Base-by-base conservation (phyloP, 2,329 filamentous ascomycete species). In the Aureobasidium melanogenum region DNA sequence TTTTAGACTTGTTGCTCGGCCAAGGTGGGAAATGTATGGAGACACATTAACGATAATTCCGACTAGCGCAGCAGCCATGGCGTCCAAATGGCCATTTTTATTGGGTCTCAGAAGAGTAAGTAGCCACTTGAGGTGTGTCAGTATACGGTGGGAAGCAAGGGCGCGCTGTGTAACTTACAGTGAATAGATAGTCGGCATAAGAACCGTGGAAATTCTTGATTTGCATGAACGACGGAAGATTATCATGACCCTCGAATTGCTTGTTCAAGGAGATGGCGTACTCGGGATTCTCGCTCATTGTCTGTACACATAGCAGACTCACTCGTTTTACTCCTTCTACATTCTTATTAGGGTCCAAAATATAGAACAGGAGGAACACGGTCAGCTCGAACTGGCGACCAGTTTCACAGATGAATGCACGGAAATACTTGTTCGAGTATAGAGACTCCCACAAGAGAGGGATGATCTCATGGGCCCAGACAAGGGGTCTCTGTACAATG, bases 381-480 rank as follows among this genome's bases (percentile, higher is more conserved):
- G 97, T 82, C 74, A 97, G 97, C 72, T 99, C 94, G 69, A 97
- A 90, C 0, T 89, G 90, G 59, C 93, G 82, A 70, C 94, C 91
- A 0, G 94, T 97, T 68, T 99, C 94, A 65, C 97, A 93, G 69
- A 99, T 94, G 74, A 97, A 99, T 1, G 91, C 91, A 34, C 94
- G 84, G 76, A 99, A 99, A 63, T 93, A 84, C 76, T 96, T 97
- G 76, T 99, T 99, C 81, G 93, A 97, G 74, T 99, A 94, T 5
- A 94, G 85, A 39, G 91, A 85, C 77, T 99, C 94, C 94, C 94
- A 99, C 71, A 97, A 97, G 2, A 99, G 81, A 83, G 97, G 94
- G 60, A 97, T 86, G 78, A 95, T 95, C 74, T 99, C 94, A 1
- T 94, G 92, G 0, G 92, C 91, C 81, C 93, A 96, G 70, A 89